Percentiles rank a stretch among this genome's conserved stretches.
Evolutionary conservation across 78 protist genomes (phyloP).

Genomic region (Chrysochromulina parva): DNA sequence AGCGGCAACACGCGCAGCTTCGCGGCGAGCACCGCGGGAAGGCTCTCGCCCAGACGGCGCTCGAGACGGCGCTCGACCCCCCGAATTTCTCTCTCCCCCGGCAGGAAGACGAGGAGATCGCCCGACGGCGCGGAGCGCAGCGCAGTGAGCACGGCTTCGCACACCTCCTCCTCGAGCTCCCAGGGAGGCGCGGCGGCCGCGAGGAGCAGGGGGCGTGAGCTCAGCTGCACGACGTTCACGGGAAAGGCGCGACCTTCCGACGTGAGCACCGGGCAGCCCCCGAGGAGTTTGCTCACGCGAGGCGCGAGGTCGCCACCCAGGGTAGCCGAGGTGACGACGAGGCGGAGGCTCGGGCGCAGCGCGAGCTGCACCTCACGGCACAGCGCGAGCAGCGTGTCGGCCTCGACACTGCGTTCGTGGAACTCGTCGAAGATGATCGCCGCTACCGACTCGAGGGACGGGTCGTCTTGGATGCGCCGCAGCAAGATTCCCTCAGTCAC

Average conservation of each 20-base stretch:
- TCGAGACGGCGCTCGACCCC: too few species aligned
- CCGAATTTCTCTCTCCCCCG: too few species aligned
- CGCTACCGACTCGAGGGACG: not conserved
- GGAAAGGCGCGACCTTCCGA: not conserved
- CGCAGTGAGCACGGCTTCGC: not conserved
- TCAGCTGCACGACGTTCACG: not conserved
- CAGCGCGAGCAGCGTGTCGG: slow-evolving; percentile 26
- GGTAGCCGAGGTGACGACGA: slow-evolving; percentile 33
- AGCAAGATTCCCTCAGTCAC: slow-evolving; percentile 32
- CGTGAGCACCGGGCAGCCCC: not conserved
- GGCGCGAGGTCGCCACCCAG: not conserved
- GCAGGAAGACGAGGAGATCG: not conserved
- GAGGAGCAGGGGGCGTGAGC: not conserved
- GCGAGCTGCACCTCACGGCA: not conserved
- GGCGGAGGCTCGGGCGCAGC: slow-evolving; percentile 1
- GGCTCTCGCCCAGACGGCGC: too few species aligned
- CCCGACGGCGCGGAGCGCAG: not conserved
- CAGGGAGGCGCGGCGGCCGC: not conserved
- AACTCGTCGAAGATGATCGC: slow-evolving; percentile 27
- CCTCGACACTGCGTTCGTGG: slow-evolving; percentile 31
- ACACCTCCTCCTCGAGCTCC: not conserved
- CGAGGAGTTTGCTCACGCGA: not conserved
- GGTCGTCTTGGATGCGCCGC: not conserved
- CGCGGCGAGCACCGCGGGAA: not conserved
- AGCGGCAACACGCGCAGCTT: not conserved